Conservation (phyloP, 768 basidiomycete genomes). For the Boletus patriciae region DNA sequence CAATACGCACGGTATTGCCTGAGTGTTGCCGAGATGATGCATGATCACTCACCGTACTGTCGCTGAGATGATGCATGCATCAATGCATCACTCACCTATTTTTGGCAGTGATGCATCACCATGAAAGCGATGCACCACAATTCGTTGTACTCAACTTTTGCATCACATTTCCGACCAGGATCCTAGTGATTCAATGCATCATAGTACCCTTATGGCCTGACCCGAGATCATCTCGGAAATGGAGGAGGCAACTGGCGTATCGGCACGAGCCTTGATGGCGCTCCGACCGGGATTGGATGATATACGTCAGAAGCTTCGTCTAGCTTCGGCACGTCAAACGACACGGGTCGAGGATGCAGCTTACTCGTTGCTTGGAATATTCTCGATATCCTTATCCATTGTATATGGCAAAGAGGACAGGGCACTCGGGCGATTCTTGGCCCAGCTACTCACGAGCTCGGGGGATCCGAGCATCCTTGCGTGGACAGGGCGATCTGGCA, state of each 20-base stretch:
- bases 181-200: no score
- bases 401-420: not conserved
- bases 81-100: no score
- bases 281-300: not conserved
- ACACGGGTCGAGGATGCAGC: not conserved
- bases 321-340: conserved; percentile 4
- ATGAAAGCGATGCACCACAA: no score
- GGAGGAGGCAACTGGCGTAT: not conserved
- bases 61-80: no score
- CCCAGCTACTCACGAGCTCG: not conserved
- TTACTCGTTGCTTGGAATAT: not conserved
- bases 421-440: not conserved
- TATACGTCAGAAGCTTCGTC: not conserved
- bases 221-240: not conserved
- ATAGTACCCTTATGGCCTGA: no score
- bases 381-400: not conserved
- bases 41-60: no score
- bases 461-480: not conserved
- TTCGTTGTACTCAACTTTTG: no score
- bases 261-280: not conserved
- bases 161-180: no score
- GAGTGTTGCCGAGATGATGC: no score
- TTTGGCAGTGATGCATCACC: no score
- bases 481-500: not conserved
- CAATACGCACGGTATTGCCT: no score